Evolutionary conservation across 179 eudicot genomes (phyloP).

Genomic region (Amaranthus tricolor): DNA sequence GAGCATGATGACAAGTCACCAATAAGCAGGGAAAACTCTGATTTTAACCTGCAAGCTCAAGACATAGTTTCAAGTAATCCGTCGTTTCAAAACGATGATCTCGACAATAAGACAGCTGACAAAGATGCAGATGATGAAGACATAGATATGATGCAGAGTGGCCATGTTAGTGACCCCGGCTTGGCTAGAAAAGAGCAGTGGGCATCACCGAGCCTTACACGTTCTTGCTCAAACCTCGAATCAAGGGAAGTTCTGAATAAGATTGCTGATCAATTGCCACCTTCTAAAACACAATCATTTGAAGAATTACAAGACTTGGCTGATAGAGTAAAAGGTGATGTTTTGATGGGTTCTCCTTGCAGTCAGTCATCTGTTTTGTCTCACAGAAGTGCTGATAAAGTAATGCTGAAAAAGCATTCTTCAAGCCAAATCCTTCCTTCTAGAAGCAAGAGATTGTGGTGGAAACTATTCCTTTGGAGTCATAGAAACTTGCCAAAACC

Average conservation of each 20-base stretch:
- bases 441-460: slow-evolving; percentile 73
- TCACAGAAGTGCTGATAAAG: slow-evolving; percentile 73
- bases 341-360: slow-evolving; percentile 32
- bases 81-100: slow-evolving; percentile 20
- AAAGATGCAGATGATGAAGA: slow-evolving; percentile 30
- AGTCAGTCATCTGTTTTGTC: slow-evolving; percentile 57
- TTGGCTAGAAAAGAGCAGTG: slow-evolving; percentile 41
- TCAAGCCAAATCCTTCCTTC: slow-evolving; percentile 88
- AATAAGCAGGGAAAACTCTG: slow-evolving; percentile 49
- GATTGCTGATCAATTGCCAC: slow-evolving; percentile 42
- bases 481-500: slow-evolving; percentile 65
- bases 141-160: slow-evolving; percentile 34
- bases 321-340: slow-evolving; percentile 29
- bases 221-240: slow-evolving; percentile 73
- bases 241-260: slow-evolving; percentile 50
- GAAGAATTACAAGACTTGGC: slow-evolving; percentile 57
- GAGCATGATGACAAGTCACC: slow-evolving; percentile 57
- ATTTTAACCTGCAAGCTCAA: slow-evolving; percentile 40
- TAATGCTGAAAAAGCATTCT: slow-evolving; percentile 75
- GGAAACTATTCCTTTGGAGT: slow-evolving; percentile 93
- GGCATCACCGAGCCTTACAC: slow-evolving; percentile 63
- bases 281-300: slow-evolving; percentile 46
- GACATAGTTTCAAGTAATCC: slow-evolving; percentile 22
- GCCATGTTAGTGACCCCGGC: slow-evolving; percentile 85
- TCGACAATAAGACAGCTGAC: slow-evolving; percentile 22